phyloP scores from a whole-genome alignment of 2,329 filamentous ascomycete species.

The Endocalyx cinctus region DNA sequence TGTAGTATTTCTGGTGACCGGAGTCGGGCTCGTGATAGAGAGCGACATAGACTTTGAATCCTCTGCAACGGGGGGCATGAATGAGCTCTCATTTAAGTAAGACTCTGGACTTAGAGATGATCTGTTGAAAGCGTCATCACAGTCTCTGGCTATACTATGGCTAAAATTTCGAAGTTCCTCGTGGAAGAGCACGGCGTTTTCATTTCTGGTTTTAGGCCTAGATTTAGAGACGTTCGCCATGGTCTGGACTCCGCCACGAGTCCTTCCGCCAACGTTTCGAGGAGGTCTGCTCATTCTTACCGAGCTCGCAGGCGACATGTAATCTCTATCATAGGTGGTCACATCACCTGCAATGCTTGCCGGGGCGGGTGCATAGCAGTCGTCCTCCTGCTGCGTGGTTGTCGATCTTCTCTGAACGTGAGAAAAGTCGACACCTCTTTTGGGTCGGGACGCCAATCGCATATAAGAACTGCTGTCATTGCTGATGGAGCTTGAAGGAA shows the following conservation, averaged over 20 bases:
- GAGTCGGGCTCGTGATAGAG: slow-evolving; percentile 11
- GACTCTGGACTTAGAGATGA: slow-evolving; percentile 34
- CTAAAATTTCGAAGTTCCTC: slow-evolving; percentile 83
- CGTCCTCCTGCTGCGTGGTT: slow-evolving; percentile 10
- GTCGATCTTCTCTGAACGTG: slow-evolving; percentile 36
- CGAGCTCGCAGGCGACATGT: slow-evolving; percentile 16
- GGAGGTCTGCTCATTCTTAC: slow-evolving; percentile 11
- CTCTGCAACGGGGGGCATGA: slow-evolving; percentile 7
- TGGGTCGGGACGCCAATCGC: slow-evolving; percentile 42
- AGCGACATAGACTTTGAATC: slow-evolving; percentile 5
- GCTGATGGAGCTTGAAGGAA: slow-evolving; percentile 48
- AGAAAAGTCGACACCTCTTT: slow-evolving; percentile 52
- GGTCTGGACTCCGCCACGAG: slow-evolving; percentile 13
- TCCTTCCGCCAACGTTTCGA: slow-evolving; percentile 8
- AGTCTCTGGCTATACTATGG: slow-evolving; percentile 79
- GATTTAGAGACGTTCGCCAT: slow-evolving; percentile 18
- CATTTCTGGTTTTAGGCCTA: slow-evolving; percentile 10
- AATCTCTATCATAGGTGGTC: slow-evolving; percentile 19
- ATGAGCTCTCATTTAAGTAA: slow-evolving; percentile 7
- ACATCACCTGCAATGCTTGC: slow-evolving; percentile 25
- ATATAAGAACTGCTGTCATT: slow-evolving; percentile 36
- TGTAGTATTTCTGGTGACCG: slow-evolving; percentile 3
- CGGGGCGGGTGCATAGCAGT: slow-evolving; percentile 15
- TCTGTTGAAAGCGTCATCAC: slow-evolving; percentile 87
- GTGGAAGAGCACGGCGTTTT: slow-evolving; percentile 40